Evolutionary conservation across 257 asterid species (phyloP), one percentile per base, ranked within the genome.

Genomic region (Gentiana straminea): DNA sequence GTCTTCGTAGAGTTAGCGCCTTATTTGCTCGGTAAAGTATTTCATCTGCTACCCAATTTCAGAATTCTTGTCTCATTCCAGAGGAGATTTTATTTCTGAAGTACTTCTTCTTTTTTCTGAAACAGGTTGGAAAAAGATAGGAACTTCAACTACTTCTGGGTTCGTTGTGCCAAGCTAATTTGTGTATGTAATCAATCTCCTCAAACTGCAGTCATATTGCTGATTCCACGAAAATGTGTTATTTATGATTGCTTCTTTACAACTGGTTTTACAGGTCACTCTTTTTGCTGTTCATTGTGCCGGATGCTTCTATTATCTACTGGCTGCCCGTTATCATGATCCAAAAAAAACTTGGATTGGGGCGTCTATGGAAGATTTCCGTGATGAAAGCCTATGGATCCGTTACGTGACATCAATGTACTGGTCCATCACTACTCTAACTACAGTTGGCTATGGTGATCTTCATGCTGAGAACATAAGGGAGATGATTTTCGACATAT

Each of bases 391-490:
- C 70, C 47, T 92, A 43, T 83, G 97, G 99, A 62, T 74, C 58
- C 85, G 94, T 4, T 92, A 92, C 39, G 72, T 88, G 47, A 92
- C 99, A 54, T 60, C 99, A 35, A 72, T 80, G 46, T 92, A 92
- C 66, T 92, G 97, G 95, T 86, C 99, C 65, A 88, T 92, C 72
- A 84, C 95, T 5, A 92, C 99, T 41, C 84, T 92, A 13, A 85
- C 99, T 8, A 92, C 99, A 0, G 93, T 82, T 37, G 99, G 99
- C 35, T 92, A 92, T 68, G 99, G 99, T 48, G 99, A 92, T 77
- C 73, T 92, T 60, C 97, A 88, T 68, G 79, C 99, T 32, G 86
- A 69, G 74, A 92, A 92, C 64, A 83, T 71, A 1, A 68, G 93
- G 68, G 99, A 92, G 68, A 92, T 92, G 97, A 65, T 86, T 54